A percentile compares a stretch with the other conserved stretches of the same genome.
Evolutionary conservation across 495 filamentous ascomycete species (phyloP).

Genomic region (Penicillium mononematosum): DNA sequence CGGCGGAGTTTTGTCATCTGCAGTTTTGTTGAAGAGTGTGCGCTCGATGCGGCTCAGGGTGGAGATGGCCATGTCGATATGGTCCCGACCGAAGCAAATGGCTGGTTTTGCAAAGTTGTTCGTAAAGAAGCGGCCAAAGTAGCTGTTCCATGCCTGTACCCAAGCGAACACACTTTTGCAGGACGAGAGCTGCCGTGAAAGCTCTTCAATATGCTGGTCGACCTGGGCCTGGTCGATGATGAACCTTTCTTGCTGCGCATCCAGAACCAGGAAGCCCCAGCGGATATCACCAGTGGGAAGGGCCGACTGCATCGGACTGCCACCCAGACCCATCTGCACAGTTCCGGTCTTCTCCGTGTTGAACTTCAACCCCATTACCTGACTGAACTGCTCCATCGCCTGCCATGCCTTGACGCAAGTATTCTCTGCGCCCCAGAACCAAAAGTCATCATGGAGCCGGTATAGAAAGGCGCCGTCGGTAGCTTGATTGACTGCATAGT

Average conservation of each 20-base stretch:
- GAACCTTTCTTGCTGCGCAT: constrained; percentile 54
- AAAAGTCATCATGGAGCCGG: constrained; percentile 67
- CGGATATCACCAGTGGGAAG: constrained; percentile 58
- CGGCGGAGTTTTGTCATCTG: constrained; percentile 7
- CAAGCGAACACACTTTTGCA: constrained; percentile 59
- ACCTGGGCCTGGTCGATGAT: constrained; percentile 63
- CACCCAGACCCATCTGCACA: constrained; percentile 35
- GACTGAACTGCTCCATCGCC: constrained; percentile 53
- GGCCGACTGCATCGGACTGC: background rate
- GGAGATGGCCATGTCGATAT: constrained; percentile 62
- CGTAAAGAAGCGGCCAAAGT: constrained; percentile 62
- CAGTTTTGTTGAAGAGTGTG: constrained; percentile 44
- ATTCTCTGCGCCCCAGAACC: constrained; percentile 62
- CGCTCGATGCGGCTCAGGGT: constrained; percentile 61
- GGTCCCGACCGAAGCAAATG: constrained; percentile 60
- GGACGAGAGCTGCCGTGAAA: constrained; percentile 57
- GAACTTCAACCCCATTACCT: constrained; percentile 56
- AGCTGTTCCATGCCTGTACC: constrained; percentile 66
- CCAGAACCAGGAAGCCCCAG: constrained; percentile 65
- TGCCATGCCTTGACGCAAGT: constrained; percentile 58
- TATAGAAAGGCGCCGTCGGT: constrained; percentile 54
- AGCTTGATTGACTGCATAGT: constrained; percentile 62
- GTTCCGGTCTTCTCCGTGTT: constrained; percentile 61
- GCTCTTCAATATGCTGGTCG: constrained; percentile 59
- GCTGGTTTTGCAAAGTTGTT: constrained; percentile 66